These are phyloP conservation scores for Magnusiomyces suaveolens DNA, from an alignment of 1,139 yeast species.

Conservation along the genomic window DNA sequence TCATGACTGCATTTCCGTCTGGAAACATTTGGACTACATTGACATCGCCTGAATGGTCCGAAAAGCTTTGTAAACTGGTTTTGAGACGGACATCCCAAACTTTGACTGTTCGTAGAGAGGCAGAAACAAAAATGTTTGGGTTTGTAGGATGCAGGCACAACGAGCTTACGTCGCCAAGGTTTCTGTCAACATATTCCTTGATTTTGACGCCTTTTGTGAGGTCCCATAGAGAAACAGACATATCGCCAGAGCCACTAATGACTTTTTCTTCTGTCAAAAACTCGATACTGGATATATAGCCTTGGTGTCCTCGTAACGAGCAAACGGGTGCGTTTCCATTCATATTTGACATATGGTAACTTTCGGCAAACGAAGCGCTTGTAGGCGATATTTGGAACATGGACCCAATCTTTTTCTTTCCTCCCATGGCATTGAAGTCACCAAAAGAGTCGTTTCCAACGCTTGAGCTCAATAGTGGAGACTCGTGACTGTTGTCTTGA, in stretches of 20 bases:
- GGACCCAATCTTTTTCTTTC: neutral
- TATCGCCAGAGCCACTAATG: conserved; percentile 73
- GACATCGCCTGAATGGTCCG: conserved; percentile 55
- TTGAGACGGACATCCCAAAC: conserved; percentile 61
- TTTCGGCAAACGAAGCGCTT: neutral
- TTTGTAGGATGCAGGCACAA: conserved; percentile 34
- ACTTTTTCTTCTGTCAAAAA: conserved; percentile 50
- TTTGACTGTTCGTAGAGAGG: conserved; percentile 66
- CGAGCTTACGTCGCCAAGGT: conserved; percentile 69
- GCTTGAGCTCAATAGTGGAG: neutral
- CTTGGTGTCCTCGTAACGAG: conserved; percentile 67
- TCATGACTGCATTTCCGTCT: conserved; percentile 45
- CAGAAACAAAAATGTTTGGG: conserved; percentile 46
- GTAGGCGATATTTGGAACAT: conserved; percentile 4
- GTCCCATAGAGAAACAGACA: conserved; percentile 78
- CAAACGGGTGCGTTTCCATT: conserved; percentile 36
- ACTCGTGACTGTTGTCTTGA: neutral
- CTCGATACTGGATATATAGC: conserved; percentile 68
- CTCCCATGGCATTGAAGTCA: neutral
- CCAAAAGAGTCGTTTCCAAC: neutral
- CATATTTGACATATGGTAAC: conserved; percentile 17
- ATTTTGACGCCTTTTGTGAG: conserved; percentile 47
- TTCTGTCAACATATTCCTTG: conserved; percentile 52
- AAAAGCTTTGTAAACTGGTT: conserved; percentile 48
- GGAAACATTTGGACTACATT: conserved; percentile 57